phyloP scores from a whole-genome alignment of 768 basidiomycete species.

The Auricularia sp. region DNA sequence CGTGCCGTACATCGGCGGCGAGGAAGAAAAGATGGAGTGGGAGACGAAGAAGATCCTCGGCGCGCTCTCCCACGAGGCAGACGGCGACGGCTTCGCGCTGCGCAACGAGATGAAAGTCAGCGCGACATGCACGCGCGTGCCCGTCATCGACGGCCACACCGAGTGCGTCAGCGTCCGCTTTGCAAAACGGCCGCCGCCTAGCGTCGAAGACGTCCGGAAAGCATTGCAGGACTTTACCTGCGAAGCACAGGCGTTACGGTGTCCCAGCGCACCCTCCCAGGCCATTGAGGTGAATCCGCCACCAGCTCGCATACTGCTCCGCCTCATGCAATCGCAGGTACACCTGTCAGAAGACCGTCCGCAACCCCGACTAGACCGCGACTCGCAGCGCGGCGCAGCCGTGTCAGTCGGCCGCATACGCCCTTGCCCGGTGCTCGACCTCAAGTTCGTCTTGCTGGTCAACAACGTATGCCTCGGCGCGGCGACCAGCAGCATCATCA shows the following conservation, averaged over 20 bases:
- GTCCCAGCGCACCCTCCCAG: slow-evolving; percentile 77
- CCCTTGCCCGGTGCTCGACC: slow-evolving; percentile 83
- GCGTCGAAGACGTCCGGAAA: slow-evolving; percentile 77
- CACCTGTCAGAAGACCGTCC: slow-evolving; percentile 90
- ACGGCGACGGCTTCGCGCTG: neutral
- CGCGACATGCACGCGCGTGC: slow-evolving; percentile 89
- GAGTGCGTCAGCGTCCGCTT: slow-evolving; percentile 86
- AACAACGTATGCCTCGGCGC: slow-evolving; percentile 96
- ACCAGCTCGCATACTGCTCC: too few species aligned
- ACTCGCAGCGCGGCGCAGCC: slow-evolving; percentile 83
- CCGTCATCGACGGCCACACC: slow-evolving; percentile 92
- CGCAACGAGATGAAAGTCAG: slow-evolving; percentile 53
- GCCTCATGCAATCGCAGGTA: slow-evolving; percentile 26
- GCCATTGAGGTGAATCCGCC: slow-evolving; percentile 41
- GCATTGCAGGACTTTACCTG: slow-evolving; percentile 66
- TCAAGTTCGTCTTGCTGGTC: slow-evolving; percentile 88
- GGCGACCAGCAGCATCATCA: slow-evolving; percentile 93
- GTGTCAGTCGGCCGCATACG: slow-evolving; percentile 86
- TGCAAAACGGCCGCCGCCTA: slow-evolving; percentile 65
- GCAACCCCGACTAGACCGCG: slow-evolving; percentile 86
- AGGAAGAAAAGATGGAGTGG: slow-evolving; percentile 97
- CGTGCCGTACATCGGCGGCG: slow-evolving; percentile 85
- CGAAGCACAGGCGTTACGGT: slow-evolving; percentile 62
- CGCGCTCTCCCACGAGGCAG: slow-evolving; percentile 41
- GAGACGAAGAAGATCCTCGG: slow-evolving; percentile 96